Conservation (phyloP, 1,139 yeast genomes). For the Lodderomyces parapsilosis region DNA sequence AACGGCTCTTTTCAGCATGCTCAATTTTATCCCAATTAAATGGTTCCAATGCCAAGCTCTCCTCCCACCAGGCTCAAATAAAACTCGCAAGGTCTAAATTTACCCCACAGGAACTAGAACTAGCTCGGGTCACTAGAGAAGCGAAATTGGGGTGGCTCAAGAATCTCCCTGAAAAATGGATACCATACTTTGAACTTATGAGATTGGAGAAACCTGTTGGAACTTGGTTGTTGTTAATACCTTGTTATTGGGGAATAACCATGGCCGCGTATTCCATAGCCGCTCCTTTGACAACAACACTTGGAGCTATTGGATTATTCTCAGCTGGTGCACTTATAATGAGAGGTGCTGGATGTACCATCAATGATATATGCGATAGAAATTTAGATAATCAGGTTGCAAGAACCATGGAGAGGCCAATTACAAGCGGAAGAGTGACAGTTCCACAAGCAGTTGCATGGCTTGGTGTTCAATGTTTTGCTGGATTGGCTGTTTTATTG, state of each 20-base stretch:
- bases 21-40: constrained; percentile 3
- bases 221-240: constrained; percentile 75
- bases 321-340: constrained; percentile 83
- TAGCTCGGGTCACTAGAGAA: constrained; percentile 56
- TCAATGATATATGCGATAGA: constrained; percentile 85
- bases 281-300: constrained; percentile 65
- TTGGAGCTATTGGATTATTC: constrained; percentile 62
- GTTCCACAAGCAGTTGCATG: constrained; percentile 72
- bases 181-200: constrained; percentile 91
- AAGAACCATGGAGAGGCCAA: constrained; percentile 85
- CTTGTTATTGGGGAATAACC: constrained; percentile 77
- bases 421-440: constrained; percentile 82
- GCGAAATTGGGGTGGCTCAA: constrained; percentile 62
- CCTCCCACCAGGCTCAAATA: constrained; percentile 5
- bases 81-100: constrained; percentile 26
- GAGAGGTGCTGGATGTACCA: constrained; percentile 98
- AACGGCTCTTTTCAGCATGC: constrained; percentile 2
- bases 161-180: constrained; percentile 65
- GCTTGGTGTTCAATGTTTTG: constrained; percentile 69
- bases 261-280: constrained; percentile 78
- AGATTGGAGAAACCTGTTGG: constrained; percentile 95
- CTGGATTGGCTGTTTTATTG: constrained; percentile 74
- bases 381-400: constrained; percentile 82
- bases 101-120: constrained; percentile 52
- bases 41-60: background rate